phyloP scores from a whole-genome alignment of 371 early-diverging fungal species.

The Syncephalastrum racemosum region DNA sequence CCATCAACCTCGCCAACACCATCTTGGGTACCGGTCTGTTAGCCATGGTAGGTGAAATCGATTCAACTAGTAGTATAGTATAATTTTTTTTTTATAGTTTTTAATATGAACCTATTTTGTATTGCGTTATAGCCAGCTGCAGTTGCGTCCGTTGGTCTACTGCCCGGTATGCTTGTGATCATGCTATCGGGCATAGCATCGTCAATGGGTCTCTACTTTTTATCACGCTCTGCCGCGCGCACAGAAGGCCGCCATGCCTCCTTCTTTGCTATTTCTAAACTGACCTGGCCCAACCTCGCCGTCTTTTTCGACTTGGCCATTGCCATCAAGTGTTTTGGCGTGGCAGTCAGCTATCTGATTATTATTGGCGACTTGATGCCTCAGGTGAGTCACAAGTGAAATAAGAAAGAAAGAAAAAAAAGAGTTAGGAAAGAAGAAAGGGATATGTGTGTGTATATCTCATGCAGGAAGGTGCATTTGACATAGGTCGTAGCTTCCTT shows the following conservation, averaged over 20 bases:
- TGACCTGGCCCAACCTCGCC: slow-evolving; percentile 91
- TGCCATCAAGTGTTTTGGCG: slow-evolving; percentile 99
- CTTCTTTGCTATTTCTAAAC: slow-evolving; percentile 86
- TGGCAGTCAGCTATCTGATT: slow-evolving; percentile 97
- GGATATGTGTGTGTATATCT: background rate
- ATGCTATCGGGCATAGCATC: slow-evolving; percentile 75
- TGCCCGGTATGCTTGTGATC: slow-evolving; percentile 79
- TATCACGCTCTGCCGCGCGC: slow-evolving; percentile 72
- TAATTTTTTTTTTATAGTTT: slow-evolving; percentile 1
- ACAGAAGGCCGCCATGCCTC: slow-evolving; percentile 80
- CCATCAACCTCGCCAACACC: slow-evolving; percentile 89
- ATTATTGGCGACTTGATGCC: slow-evolving; percentile 96
- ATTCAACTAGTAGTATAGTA: background rate
- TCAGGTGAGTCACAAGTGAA: slow-evolving; percentile 44
- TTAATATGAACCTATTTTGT: background rate
- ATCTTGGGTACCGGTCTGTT: slow-evolving; percentile 97
- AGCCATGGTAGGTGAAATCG: slow-evolving; percentile 78
- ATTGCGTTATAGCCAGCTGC: slow-evolving; percentile 67
- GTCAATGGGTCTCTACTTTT: slow-evolving; percentile 81
- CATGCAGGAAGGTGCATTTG: background rate
- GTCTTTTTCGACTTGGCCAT: slow-evolving; percentile 95
- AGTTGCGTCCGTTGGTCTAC: slow-evolving; percentile 83
- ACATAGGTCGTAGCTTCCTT: slow-evolving; percentile 37
- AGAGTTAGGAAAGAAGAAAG: too few species aligned
- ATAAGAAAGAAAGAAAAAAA: background rate